Conservation (phyloP, 2,329 filamentous ascomycete genomes). For the Diaporthe amygdali region DNA sequence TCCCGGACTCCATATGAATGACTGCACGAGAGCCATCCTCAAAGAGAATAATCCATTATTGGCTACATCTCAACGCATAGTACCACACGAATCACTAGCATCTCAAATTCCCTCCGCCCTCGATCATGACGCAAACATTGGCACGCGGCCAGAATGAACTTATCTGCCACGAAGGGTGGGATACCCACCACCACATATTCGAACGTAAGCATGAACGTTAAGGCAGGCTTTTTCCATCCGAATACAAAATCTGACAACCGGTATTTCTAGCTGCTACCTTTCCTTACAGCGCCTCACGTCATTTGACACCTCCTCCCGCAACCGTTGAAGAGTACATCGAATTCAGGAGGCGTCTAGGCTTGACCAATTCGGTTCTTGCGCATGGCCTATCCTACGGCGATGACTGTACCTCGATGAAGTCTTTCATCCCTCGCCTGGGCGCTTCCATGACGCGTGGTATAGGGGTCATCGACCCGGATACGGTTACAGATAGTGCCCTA, state of each 20-base stretch:
- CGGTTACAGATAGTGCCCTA: constrained; percentile 30
- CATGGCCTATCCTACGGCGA: constrained; percentile 43
- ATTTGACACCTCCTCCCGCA: background rate
- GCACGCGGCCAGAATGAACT: background rate
- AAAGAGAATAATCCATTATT: background rate
- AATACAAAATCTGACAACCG: background rate
- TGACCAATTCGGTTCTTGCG: constrained; percentile 39
- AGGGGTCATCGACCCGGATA: constrained; percentile 37
- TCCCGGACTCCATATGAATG: background rate
- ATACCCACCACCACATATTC: constrained; percentile 1
- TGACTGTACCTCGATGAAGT: constrained; percentile 38
- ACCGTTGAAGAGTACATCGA: background rate
- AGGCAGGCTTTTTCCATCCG: background rate
- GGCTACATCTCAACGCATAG: background rate
- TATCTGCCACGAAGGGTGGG: background rate
- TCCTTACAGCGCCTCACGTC: background rate
- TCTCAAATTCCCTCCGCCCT: too few species aligned
- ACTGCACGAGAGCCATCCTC: background rate
- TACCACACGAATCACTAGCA: background rate
- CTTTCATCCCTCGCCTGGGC: constrained; percentile 36
- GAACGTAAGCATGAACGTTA: background rate
- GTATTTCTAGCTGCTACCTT: background rate
- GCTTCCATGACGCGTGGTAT: constrained; percentile 33
- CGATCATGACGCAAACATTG: background rate
- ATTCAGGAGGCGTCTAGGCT: background rate